These are phyloP conservation scores for Skeletonema marinoi DNA, from an alignment of 108 stramenopile species.

Conservation along the genomic window DNA sequence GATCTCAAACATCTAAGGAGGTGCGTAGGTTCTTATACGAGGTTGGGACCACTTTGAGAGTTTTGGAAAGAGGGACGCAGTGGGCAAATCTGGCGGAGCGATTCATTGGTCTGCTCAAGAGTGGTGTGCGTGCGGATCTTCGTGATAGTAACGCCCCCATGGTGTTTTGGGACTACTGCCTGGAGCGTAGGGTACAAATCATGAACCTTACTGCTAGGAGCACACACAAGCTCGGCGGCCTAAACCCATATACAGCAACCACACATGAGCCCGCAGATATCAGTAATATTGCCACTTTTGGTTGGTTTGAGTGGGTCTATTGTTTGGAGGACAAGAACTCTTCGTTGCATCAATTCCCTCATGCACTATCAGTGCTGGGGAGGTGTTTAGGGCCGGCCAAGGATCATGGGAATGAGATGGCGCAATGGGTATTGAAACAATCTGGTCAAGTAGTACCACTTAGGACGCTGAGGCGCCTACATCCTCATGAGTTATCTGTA, in stretches of 20 bases:
- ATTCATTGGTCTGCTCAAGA: slow-evolving; percentile 45
- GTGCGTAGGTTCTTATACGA: slow-evolving; percentile 14
- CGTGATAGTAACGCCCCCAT: slow-evolving; percentile 15
- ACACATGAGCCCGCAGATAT: too few relatives aligned
- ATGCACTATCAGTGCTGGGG: background rate
- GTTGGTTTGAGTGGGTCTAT: too few relatives aligned
- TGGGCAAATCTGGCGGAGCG: slow-evolving; percentile 46
- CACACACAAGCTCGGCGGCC: too few relatives aligned
- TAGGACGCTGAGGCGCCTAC: slow-evolving; percentile 10
- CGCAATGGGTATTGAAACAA: slow-evolving; percentile 18
- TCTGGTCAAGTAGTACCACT: too few relatives aligned
- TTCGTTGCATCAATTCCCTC: background rate
- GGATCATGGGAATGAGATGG: slow-evolving; percentile 45
- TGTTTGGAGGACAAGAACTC: too few relatives aligned
- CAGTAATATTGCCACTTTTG: too few relatives aligned
- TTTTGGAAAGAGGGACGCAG: slow-evolving; percentile 30
- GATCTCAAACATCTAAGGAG: slow-evolving; percentile 16
- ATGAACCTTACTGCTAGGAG: too few relatives aligned
- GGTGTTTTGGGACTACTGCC: too few relatives aligned
- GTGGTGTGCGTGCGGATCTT: slow-evolving; percentile 43
- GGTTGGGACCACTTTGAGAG: slow-evolving; percentile 35
- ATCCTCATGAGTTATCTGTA: slow-evolving; percentile 6
- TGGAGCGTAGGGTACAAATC: too few relatives aligned
- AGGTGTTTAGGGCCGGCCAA: slow-evolving; percentile 40
- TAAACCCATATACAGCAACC: too few relatives aligned